Conservation (phyloP, 2,329 filamentous ascomycete genomes). For the Corynespora cassiicola region DNA sequence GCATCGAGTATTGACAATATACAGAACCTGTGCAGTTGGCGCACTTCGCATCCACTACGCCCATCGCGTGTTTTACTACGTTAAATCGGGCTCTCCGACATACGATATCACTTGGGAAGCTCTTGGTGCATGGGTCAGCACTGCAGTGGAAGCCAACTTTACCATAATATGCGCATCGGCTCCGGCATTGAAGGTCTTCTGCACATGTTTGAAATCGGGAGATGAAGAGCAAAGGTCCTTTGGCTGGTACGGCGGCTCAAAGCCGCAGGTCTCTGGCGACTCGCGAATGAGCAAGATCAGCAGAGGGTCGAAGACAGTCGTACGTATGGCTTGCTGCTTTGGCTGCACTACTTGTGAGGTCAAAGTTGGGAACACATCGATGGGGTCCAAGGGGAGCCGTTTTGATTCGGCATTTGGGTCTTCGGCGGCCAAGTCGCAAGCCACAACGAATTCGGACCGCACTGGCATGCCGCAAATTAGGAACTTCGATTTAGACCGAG, state of each 20-base stretch:
- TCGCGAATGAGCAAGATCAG: no score
- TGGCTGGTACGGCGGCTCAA: constrained; percentile 10
- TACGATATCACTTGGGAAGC: constrained; percentile 19
- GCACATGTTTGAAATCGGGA: constrained; percentile 7
- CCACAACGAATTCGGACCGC: no score
- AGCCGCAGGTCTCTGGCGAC: no score
- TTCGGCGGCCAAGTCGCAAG: no score
- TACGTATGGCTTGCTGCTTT: no score
- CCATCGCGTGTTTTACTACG: constrained; percentile 12
- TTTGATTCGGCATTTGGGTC: no score
- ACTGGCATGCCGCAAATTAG: no score
- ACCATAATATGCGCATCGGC: constrained; percentile 15
- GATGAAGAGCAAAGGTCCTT: constrained; percentile 5
- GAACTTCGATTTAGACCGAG: no score
- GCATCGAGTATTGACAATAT: not conserved
- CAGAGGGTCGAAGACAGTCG: no score
- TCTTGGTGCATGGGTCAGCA: constrained; percentile 12
- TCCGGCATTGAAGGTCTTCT: constrained; percentile 12
- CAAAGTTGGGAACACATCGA: no score
- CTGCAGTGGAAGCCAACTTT: constrained; percentile 13
- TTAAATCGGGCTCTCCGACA: constrained; percentile 9
- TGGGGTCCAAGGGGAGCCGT: no score
- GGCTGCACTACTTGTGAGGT: no score
- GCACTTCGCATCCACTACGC: constrained; percentile 14
- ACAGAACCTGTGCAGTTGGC: constrained; percentile 13